Evolutionary conservation across 2,329 filamentous ascomycete species (phyloP).

Genomic region (Colletotrichum kahawae): DNA sequence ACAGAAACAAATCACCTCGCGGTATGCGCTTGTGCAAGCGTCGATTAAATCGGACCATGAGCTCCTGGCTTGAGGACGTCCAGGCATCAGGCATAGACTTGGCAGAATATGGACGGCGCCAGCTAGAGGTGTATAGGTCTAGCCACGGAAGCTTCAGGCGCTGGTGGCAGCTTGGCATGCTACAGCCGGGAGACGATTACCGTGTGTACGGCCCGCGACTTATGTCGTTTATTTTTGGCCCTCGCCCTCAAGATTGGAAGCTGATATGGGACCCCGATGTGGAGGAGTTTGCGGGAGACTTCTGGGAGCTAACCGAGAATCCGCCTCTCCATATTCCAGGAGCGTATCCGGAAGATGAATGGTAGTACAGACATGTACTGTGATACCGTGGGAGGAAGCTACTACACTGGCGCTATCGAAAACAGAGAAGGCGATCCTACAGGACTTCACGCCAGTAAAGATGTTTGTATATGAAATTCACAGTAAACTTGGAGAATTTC

Average conservation of each 20-base stretch:
- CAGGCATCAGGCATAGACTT: not conserved
- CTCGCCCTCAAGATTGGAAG: not conserved
- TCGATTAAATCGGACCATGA: fast-evolving
- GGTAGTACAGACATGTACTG: not conserved
- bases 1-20: not conserved
- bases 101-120: not conserved
- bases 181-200: fast-evolving
- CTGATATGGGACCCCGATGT: not conserved
- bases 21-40: not conserved
- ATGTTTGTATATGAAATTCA: too few relatives aligned
- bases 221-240: not conserved
- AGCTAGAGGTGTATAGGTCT: not conserved
- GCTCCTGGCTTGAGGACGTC: not conserved
- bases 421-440: too few relatives aligned
- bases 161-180: not conserved
- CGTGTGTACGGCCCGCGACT: not conserved
- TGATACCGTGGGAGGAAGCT: too few relatives aligned
- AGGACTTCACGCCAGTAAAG: too few relatives aligned
- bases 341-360: not conserved
- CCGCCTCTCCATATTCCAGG: not conserved
- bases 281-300: not conserved
- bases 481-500: too few relatives aligned
- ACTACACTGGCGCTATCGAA: too few relatives aligned
- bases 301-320: not conserved
- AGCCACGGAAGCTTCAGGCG: fast-evolving